Conservation (phyloP, 495 filamentous ascomycete genomes). For the Aspergillus cavernicola region DNA sequence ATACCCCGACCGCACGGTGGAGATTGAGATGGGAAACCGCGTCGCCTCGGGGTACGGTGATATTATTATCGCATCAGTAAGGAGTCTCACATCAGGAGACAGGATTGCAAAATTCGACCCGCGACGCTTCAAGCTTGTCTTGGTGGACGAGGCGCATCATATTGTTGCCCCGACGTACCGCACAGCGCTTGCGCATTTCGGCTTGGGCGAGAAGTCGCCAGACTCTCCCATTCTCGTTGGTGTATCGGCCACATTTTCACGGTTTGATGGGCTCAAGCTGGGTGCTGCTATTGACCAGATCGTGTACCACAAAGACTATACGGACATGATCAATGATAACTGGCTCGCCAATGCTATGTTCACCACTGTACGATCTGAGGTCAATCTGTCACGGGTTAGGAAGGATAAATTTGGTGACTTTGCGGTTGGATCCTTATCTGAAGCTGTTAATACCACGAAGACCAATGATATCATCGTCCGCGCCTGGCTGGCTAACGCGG, state of each 20-base stretch:
- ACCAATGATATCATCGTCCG: constrained; percentile 79
- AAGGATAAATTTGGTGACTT: constrained; percentile 73
- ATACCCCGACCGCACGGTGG: constrained; percentile 75
- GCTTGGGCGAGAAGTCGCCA: constrained; percentile 49
- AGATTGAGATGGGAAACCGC: constrained; percentile 83
- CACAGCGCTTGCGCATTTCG: constrained; percentile 68
- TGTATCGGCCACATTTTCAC: constrained; percentile 88
- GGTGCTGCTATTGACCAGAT: constrained; percentile 91
- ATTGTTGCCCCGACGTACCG: constrained; percentile 83
- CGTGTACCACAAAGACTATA: constrained; percentile 94
- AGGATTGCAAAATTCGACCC: constrained; percentile 81
- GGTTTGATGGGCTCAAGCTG: constrained; percentile 82
- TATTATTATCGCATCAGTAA: constrained; percentile 90
- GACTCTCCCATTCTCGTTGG: constrained; percentile 74
- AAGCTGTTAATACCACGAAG: constrained; percentile 71
- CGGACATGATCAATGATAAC: constrained; percentile 92
- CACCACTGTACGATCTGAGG: constrained; percentile 82
- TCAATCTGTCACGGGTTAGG: constrained; percentile 67
- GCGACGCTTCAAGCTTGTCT: constrained; percentile 73
- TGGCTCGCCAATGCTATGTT: constrained; percentile 84
- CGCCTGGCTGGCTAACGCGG: constrained; percentile 76
- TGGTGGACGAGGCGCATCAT: constrained; percentile 98
- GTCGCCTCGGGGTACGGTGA: constrained; percentile 75
- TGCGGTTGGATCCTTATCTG: constrained; percentile 64
- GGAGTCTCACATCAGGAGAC: constrained; percentile 70